phyloP scores from a whole-genome alignment of 2,329 filamentous ascomycete genomes.

The Penicillium aurantiogriseum region DNA sequence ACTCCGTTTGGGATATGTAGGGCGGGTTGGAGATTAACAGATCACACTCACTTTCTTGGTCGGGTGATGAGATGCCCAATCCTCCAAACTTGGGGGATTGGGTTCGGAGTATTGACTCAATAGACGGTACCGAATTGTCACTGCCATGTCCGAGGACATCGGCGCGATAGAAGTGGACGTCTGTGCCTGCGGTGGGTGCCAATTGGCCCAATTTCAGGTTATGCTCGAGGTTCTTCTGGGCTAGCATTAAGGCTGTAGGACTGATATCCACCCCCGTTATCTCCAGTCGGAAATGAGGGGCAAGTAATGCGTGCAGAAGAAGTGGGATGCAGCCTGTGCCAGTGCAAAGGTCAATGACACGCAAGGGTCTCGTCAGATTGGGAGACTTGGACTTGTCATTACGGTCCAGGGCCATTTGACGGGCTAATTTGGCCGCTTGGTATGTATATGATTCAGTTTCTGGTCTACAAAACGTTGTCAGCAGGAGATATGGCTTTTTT shows the following conservation, averaged over 20 bases:
- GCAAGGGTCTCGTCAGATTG: constrained; percentile 42
- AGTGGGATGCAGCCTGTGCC: constrained; percentile 89
- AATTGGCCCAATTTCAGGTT: constrained; percentile 45
- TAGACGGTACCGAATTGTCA: neutral
- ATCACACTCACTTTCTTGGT: constrained; percentile 46
- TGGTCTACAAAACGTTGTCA: constrained; percentile 39
- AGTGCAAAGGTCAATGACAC: constrained; percentile 81
- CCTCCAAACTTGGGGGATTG: neutral
- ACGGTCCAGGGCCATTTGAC: constrained; percentile 12
- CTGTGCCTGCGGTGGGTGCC: constrained; percentile 24
- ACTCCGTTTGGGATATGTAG: constrained; percentile 71
- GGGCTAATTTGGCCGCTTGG: constrained; percentile 53
- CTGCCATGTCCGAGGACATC: constrained; percentile 38
- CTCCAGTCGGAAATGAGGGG: constrained; percentile 44
- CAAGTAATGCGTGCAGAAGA: constrained; percentile 65
- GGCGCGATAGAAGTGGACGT: constrained; percentile 49
- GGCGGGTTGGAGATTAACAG: constrained; percentile 86
- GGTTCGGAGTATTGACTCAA: constrained; percentile 18
- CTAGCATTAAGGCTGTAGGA: constrained; percentile 61
- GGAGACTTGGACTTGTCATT: neutral
- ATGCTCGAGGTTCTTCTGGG: constrained; percentile 60
- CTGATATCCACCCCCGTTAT: constrained; percentile 76
- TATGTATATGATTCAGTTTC: constrained; percentile 70
- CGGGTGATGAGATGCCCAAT: neutral
- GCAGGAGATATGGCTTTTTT: neutral